A percentile compares a stretch with the other conserved stretches of the same genome.
Conservation (phyloP, 1,139 yeast genomes). For the Candida neerlandica region DNA sequence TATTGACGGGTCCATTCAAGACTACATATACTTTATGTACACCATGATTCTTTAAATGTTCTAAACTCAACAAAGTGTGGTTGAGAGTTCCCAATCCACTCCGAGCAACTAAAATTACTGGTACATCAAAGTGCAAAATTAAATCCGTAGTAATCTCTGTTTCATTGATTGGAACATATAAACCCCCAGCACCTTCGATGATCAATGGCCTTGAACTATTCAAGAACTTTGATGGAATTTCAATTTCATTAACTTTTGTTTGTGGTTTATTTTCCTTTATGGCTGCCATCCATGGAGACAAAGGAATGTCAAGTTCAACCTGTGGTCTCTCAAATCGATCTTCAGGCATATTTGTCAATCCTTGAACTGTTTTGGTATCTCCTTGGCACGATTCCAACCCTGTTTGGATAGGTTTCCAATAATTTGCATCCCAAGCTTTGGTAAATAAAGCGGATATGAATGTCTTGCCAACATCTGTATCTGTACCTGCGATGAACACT, state of each 20-base stretch:
- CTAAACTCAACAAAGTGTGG: constrained; percentile 1
- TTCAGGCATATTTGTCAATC: background rate
- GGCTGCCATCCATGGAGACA: background rate
- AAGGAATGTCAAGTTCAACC: background rate
- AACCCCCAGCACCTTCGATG: background rate
- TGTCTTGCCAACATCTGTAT: constrained; percentile 2
- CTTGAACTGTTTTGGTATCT: background rate
- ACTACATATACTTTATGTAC: constrained; percentile 1
- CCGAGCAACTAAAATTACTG: constrained; percentile 2
- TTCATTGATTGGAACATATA: background rate
- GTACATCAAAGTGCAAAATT: background rate
- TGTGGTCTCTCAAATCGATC: constrained; percentile 1
- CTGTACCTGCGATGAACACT: constrained; percentile 1
- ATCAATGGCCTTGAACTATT: background rate
- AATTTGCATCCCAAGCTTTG: constrained; percentile 1
- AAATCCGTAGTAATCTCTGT: constrained; percentile 2
- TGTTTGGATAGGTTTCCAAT: constrained; percentile 1
- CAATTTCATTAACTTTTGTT: background rate
- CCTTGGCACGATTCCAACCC: constrained; percentile 1
- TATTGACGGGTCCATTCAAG: background rate
- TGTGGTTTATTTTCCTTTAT: constrained; percentile 1
- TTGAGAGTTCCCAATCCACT: constrained; percentile 2
- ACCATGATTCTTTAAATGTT: background rate
- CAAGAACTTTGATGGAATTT: constrained; percentile 1
- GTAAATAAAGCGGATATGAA: constrained; percentile 1